A percentile compares a stretch with the other conserved stretches of the same genome.
Evolutionary conservation across 805 yeast species (phyloP).

Genomic region (Blastobotrys mokoenaii): DNA sequence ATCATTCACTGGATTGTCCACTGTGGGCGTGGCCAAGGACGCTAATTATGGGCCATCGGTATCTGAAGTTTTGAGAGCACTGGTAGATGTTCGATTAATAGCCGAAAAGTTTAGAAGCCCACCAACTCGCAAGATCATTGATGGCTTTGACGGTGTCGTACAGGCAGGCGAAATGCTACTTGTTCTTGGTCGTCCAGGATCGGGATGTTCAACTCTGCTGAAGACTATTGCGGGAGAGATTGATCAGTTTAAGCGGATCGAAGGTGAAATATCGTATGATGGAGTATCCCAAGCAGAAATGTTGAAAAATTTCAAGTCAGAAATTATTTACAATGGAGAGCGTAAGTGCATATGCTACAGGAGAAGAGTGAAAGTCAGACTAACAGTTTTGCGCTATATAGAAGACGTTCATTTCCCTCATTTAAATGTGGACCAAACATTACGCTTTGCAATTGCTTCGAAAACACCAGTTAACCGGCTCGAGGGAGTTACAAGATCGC

Average conservation of each 20-base stretch:
- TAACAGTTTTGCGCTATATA: slow-evolving; percentile 32
- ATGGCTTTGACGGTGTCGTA: slow-evolving; percentile 28
- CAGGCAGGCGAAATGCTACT: slow-evolving; percentile 62
- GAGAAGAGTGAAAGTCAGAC: neutral
- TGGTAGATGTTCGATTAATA: neutral
- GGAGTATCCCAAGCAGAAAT: slow-evolving; percentile 53
- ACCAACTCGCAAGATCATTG: slow-evolving; percentile 14
- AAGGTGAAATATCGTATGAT: slow-evolving; percentile 53
- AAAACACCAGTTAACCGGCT: slow-evolving; percentile 54
- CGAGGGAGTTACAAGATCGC: slow-evolving; percentile 37
- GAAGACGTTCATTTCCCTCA: slow-evolving; percentile 72
- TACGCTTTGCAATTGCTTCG: slow-evolving; percentile 60
- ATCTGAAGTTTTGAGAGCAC: slow-evolving; percentile 31
- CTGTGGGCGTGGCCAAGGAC: slow-evolving; percentile 28
- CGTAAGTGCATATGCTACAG: slow-evolving; percentile 22
- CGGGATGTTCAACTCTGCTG: slow-evolving; percentile 68
- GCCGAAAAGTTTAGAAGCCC: neutral
- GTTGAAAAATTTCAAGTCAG: slow-evolving; percentile 48
- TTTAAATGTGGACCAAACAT: slow-evolving; percentile 64
- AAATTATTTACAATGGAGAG: slow-evolving; percentile 33
- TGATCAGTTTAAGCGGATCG: slow-evolving; percentile 37
- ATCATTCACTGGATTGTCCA: slow-evolving; percentile 31
- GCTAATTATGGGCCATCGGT: slow-evolving; percentile 39
- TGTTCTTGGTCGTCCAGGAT: slow-evolving; percentile 69
- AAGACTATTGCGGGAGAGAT: slow-evolving; percentile 57